phyloP scores from a whole-genome alignment of 305 asterid genomes.

The Fraxinus baroniana region DNA sequence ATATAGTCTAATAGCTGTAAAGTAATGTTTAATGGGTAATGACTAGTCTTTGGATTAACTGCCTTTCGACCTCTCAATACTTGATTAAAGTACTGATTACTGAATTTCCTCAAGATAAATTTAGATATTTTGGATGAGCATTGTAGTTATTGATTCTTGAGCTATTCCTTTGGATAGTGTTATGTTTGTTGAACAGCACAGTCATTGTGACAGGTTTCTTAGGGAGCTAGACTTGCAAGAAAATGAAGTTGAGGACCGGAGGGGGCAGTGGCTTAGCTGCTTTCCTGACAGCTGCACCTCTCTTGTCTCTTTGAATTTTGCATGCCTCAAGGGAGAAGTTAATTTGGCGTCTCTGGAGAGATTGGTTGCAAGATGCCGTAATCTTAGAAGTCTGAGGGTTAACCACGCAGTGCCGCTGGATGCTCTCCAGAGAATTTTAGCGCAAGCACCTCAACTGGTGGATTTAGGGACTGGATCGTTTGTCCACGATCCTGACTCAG shows the following conservation, averaged over 20 bases:
- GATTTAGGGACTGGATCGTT: slow-evolving; percentile 76
- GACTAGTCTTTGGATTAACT: not conserved
- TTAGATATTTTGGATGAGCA: not conserved
- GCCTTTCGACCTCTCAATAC: not conserved
- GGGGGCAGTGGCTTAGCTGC: slow-evolving; percentile 86
- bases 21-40: not conserved
- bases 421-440: slow-evolving; percentile 60
- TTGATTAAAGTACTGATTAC: not conserved
- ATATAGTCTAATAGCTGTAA: too few relatives aligned
- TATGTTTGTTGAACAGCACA: not conserved
- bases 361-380: slow-evolving; percentile 61
- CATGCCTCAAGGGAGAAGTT: slow-evolving; percentile 84
- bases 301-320: slow-evolving; percentile 70
- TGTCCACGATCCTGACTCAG: slow-evolving; percentile 52
- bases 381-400: slow-evolving; percentile 61
- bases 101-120: not conserved
- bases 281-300: slow-evolving; percentile 73
- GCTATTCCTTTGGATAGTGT: not conserved
- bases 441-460: slow-evolving; percentile 59
- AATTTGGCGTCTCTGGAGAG: slow-evolving; percentile 66
- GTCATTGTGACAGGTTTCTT: slow-evolving; percentile 43
- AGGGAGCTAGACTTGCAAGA: slow-evolving; percentile 82
- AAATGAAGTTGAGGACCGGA: slow-evolving; percentile 65
- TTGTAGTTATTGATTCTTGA: not conserved
- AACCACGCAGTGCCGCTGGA: slow-evolving; percentile 63